These are phyloP conservation scores for Thelephora terrestris DNA, from an alignment of 1,284 basidiomycete species.

Conservation along the genomic window DNA sequence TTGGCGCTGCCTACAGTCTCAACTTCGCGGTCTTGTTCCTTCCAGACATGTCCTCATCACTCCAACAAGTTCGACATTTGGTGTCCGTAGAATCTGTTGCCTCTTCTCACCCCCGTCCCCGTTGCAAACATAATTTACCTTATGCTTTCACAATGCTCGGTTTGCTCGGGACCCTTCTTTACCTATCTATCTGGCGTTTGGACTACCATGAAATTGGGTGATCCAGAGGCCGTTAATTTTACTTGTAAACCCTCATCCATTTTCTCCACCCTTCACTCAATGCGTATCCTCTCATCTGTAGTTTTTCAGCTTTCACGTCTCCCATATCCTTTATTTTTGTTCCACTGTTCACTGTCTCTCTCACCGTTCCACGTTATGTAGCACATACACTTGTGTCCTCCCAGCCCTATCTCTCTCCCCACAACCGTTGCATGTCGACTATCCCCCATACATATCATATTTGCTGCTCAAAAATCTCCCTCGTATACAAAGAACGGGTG, in stretches of 20 bases:
- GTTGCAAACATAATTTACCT: no score
- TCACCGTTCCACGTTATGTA: neutral
- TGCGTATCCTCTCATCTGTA: neutral
- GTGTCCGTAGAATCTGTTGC: no score
- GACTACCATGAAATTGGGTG: no score
- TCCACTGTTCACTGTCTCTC: neutral
- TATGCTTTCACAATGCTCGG: no score
- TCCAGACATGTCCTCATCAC: neutral
- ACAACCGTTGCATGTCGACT: neutral
- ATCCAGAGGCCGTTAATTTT: no score
- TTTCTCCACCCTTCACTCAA: neutral
- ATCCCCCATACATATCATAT: neutral
- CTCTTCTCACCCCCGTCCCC: no score
- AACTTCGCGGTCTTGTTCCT: neutral
- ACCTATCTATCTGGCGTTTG: no score
- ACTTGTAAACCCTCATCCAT: no score
- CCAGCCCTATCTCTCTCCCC: neutral
- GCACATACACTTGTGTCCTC: neutral
- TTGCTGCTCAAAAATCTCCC: no score
- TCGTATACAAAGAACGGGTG: neutral
- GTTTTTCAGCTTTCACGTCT: neutral
- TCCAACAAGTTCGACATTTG: neutral
- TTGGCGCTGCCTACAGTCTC: neutral
- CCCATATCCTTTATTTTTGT: neutral
- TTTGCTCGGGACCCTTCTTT: no score